A percentile compares a stretch with the other conserved stretches of the same genome.
phyloP scores from a whole-genome alignment of 768 basidiomycete species.

The Hemileccinum impolitum region DNA sequence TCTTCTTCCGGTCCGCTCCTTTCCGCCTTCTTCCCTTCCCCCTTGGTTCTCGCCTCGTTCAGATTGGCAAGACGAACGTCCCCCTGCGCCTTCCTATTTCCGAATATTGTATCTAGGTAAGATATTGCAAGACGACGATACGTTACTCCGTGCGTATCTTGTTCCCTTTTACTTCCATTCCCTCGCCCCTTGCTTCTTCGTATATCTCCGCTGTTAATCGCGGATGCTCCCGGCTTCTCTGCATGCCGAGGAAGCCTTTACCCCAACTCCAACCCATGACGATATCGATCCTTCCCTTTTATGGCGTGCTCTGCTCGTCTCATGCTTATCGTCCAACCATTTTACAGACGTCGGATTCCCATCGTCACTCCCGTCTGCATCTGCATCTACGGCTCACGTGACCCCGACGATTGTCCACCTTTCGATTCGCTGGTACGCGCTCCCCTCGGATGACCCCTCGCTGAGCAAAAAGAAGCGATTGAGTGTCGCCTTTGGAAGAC shows the following conservation, averaged over 20 bases:
- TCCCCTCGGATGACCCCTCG: constrained; percentile 45
- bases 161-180: too few relatives aligned
- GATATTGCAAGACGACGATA: constrained; percentile 83
- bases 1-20: background rate
- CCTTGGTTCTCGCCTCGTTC: background rate
- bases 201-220: background rate
- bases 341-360: constrained; percentile 31
- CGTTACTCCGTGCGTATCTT: constrained; percentile 54
- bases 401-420: constrained; percentile 70
- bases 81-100: constrained; percentile 73
- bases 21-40: background rate
- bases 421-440: constrained; percentile 60
- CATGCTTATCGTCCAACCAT: constrained; percentile 6
- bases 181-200: background rate
- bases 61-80: constrained; percentile 81
- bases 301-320: background rate
- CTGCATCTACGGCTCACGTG: constrained; percentile 8
- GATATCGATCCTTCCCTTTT: background rate
- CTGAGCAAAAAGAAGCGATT: constrained; percentile 54
- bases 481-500: constrained; percentile 26
- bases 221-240: background rate
- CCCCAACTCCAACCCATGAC: background rate
- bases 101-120: constrained; percentile 74
- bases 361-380: constrained; percentile 26
- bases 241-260: background rate